Conservation (phyloP, 257 asterid genomes). For the Przewalskia tangutica region DNA sequence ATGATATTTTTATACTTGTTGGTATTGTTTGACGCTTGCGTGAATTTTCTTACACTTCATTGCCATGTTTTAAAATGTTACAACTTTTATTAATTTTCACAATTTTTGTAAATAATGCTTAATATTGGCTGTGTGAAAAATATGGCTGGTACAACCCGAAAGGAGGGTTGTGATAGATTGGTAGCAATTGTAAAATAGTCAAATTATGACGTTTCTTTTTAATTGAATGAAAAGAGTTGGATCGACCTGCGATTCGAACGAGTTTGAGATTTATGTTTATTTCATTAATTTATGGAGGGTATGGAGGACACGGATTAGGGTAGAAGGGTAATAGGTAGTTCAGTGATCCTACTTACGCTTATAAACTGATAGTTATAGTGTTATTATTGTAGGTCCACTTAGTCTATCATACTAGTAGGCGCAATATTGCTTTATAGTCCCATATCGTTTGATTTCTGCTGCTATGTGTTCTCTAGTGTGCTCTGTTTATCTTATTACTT, state of each 20-base stretch:
- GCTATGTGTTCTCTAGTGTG: too few relatives aligned
- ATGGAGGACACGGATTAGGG: too few relatives aligned
- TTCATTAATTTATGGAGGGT: neutral
- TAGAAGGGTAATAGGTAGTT: too few relatives aligned
- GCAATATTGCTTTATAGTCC: too few relatives aligned
- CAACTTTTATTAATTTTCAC: neutral
- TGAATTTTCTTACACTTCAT: neutral
- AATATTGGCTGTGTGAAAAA: neutral
- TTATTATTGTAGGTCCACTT: too few relatives aligned
- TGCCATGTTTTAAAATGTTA: neutral
- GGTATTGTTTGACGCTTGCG: neutral
- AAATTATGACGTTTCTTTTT: neutral
- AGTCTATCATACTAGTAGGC: too few relatives aligned
- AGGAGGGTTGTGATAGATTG: neutral
- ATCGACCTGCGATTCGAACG: neutral
- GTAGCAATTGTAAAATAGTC: neutral
- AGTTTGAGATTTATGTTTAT: neutral
- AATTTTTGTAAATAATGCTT: too few relatives aligned
- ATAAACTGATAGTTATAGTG: too few relatives aligned
- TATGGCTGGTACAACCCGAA: neutral
- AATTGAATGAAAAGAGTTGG: neutral
- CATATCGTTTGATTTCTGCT: too few relatives aligned
- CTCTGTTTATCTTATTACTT: too few relatives aligned
- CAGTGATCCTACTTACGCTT: too few relatives aligned
- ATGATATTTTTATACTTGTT: neutral